Percentiles rank a stretch among this genome's conserved stretches.
Conservation (phyloP, 148 eudicot species). For the Amaranthus palmeri region DNA sequence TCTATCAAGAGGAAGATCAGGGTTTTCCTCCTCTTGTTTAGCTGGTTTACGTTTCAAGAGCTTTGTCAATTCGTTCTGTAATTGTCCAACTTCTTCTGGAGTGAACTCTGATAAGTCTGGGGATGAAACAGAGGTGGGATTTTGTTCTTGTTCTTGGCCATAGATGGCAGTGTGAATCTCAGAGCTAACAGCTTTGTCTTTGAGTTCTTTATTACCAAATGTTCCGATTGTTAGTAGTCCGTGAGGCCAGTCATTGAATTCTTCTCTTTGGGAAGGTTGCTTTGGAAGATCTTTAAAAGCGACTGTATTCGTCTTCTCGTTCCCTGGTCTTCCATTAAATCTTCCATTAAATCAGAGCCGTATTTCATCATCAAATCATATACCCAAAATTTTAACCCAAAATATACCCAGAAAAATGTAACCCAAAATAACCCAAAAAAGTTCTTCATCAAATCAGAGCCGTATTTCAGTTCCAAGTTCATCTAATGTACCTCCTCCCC, state of each 20-base stretch:
- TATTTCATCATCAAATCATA: too few species aligned
- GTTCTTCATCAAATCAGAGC: slow-evolving; percentile 57
- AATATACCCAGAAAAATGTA: too few species aligned
- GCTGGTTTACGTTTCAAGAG: slow-evolving; percentile 58
- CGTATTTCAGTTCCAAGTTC: slow-evolving; percentile 46
- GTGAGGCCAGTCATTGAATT: slow-evolving; percentile 86
- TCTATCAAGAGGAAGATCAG: slow-evolving; percentile 82
- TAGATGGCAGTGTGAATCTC: slow-evolving; percentile 32
- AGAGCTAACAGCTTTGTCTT: slow-evolving; percentile 23
- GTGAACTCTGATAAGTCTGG: slow-evolving; percentile 84
- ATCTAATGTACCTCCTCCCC: slow-evolving; percentile 40
- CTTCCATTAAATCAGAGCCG: too few species aligned
- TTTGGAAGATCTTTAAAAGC: slow-evolving; percentile 41
- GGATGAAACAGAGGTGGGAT: slow-evolving; percentile 43
- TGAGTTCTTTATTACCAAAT: slow-evolving; percentile 57
- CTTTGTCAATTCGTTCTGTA: slow-evolving; percentile 70
- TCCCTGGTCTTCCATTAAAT: slow-evolving; percentile 56
- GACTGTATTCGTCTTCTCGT: slow-evolving; percentile 38
- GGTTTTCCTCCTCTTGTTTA: slow-evolving; percentile 43
- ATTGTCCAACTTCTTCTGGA: slow-evolving; percentile 83
- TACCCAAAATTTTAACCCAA: too few species aligned
- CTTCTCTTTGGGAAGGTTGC: slow-evolving; percentile 63
- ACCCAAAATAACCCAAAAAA: too few species aligned
- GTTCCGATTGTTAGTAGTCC: slow-evolving; percentile 88
- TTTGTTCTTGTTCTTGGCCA: slow-evolving; percentile 27